These are phyloP conservation scores for Colletotrichum sp. DNA, from an alignment of 2,329 filamentous ascomycete species.

Conservation along the genomic window DNA sequence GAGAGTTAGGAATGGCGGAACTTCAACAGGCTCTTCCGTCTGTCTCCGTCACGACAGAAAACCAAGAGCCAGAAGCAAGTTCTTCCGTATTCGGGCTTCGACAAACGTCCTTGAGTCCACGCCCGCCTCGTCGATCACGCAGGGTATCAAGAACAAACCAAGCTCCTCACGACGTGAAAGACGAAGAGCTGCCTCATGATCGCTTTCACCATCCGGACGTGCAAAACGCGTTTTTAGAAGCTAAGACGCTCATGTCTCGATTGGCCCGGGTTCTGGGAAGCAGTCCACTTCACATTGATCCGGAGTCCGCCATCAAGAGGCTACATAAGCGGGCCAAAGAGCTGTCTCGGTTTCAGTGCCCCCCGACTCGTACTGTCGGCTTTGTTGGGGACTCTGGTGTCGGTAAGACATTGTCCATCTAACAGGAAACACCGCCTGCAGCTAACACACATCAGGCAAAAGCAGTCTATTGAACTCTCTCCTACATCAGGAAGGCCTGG, in stretches of 20 bases:
- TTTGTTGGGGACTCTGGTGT: slow-evolving; percentile 55
- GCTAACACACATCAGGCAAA: slow-evolving; percentile 38
- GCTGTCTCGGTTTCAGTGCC: slow-evolving; percentile 41
- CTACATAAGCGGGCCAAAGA: slow-evolving; percentile 36
- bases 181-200: slow-evolving; percentile 39
- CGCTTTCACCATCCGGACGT: slow-evolving; percentile 39
- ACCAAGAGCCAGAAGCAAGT: not conserved
- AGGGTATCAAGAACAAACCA: not conserved
- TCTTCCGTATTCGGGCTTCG: not conserved
- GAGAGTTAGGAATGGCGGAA: not conserved
- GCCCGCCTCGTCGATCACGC: not conserved
- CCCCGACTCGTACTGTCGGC: slow-evolving; percentile 45
- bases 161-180: slow-evolving; percentile 23
- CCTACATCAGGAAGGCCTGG: slow-evolving; percentile 43
- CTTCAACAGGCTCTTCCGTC: not conserved
- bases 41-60: not conserved
- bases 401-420: slow-evolving; percentile 27
- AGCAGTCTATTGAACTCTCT: slow-evolving; percentile 56
- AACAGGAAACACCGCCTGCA: not conserved
- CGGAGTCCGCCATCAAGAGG: slow-evolving; percentile 41
- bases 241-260: slow-evolving; percentile 34
- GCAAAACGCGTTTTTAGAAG: slow-evolving; percentile 36
- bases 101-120: not conserved
- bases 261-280: slow-evolving; percentile 37
- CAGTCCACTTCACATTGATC: slow-evolving; percentile 36